Evolutionary conservation across 192 early-diverging fungal species (phyloP).

Genomic region (Coemansia sp.): DNA sequence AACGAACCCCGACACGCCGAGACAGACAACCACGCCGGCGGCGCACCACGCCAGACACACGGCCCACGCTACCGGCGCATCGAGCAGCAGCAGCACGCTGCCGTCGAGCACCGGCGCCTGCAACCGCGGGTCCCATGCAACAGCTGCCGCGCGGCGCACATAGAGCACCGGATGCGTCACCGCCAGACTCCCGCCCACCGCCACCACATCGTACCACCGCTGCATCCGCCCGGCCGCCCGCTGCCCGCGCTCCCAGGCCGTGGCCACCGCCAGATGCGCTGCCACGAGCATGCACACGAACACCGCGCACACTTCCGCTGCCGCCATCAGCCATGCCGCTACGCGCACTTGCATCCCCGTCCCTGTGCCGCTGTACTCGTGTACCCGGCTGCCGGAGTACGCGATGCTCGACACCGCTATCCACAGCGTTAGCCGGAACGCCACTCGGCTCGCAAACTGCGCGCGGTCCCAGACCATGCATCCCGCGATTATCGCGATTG

Average conservation of each 20-base stretch:
- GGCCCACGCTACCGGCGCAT: constrained; percentile 7
- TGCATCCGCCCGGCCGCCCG: constrained; percentile 12
- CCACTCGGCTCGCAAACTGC: background rate
- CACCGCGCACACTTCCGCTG: constrained; percentile 2
- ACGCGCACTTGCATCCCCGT: constrained; percentile 10
- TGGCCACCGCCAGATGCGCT: constrained; percentile 11
- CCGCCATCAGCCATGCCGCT: constrained; percentile 13
- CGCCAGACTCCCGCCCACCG: background rate
- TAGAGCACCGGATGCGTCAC: constrained; percentile 32
- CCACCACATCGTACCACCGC: constrained; percentile 12
- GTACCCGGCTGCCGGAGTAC: constrained; percentile 6
- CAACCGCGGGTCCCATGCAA: constrained; percentile 3
- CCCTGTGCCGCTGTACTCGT: background rate
- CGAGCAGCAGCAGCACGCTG: background rate
- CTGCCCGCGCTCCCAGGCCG: constrained; percentile 2
- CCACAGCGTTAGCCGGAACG: constrained; percentile 17
- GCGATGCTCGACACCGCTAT: background rate
- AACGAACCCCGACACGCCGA: background rate
- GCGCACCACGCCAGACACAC: constrained; percentile 12
- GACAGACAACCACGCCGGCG: background rate
- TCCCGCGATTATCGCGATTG: background rate
- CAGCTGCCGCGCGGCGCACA: background rate
- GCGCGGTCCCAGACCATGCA: background rate
- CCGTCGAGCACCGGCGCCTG: constrained; percentile 10
- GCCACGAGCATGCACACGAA: constrained; percentile 2